Base-by-base conservation (phyloP, 768 basidiomycete genomes). In the Phaeotremella fagi region DNA sequence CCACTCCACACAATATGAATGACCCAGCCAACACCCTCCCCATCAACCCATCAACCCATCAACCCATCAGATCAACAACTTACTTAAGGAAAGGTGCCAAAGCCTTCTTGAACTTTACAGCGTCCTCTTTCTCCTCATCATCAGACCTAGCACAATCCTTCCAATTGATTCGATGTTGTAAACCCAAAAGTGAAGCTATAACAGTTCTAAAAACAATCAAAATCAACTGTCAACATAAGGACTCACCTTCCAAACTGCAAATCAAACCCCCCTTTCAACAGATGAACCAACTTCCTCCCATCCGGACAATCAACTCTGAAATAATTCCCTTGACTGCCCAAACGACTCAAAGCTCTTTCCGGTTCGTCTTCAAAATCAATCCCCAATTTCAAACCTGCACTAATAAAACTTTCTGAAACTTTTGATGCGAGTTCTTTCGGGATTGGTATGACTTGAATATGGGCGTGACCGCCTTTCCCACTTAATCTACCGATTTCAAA, bases 211-310 rank as follows among this genome's bases (percentile, higher is more conserved):
- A 28, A 18, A 35, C 20, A 45, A 11, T 28, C 11, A 4, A 4
- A 35, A 18, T n/a, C 14, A 26, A 7, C 7, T 0, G 27, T 9
- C 33, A n/a, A n/a, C 9, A n/a, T 26, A 41, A 35, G 52, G 35
- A 70, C 83, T 68, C 69, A 94, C 92, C 94, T 82, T 56, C 90
- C 92, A 75, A 98, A 98, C 71, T 97, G 90, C 41, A 98, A 78
- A 59, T 84, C 85, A 69, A 98, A 98, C 28, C 82, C 78, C 18
- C 85, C 79, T 67, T 84, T 84, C 65, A 97, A 82, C 59, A 90
- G 74, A 75, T 97, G 90, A 28, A 97, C 84, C 78, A 98, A 78
- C 75, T 82, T 86, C 57, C 80, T 79, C 23, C 92, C 91, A 27
- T 85, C 83, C 0, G 95, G 92, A 46, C 97, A 76, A 62, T 95